Evolutionary conservation across 2,329 filamentous ascomycete species (phyloP), one percentile per base, ranked within the genome.

Genomic region (Lasiodiplodia sp.): DNA sequence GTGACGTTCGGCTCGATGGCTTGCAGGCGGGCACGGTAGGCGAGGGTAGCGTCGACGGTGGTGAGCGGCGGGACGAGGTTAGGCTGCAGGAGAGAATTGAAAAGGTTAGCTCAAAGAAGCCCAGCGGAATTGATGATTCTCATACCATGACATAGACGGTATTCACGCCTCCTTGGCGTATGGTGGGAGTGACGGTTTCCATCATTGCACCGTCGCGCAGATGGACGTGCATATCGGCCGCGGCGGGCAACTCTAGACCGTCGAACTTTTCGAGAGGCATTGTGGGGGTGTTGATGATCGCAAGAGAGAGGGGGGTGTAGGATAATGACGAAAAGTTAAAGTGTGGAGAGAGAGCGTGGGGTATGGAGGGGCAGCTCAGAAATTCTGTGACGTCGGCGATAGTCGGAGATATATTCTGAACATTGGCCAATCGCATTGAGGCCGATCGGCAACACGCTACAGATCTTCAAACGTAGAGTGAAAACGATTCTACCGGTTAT

Each of bases 81-180:
- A 16, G 84, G 84, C 83, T 85, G 60, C 3, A 52, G 11, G 23
- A 21, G 18, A 28, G 40, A 40, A 31, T 18, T 23, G 14, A 18
- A 25, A 10, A 5, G 25, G 67, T 69, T 23, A 69, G 63, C 12
- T 23, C 12, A 23, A 28, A 8, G 3, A 6, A 21, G 23, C 8
- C 3, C 10, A 11, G 23, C 4, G 49, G 4, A 21, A 23, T 25
- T 23, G 6, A 23, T 16, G 34, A 21, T 7, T 10, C 16, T 4
- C 28, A 23, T 77, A 84, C 83, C 83, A 86, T 86, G 38, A 87
- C 84, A 77, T 82, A 86, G 47, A 87, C 84, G 38, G 82, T 84
- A 74, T 86, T 84, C 70, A 84, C 83, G 70, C 84, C 85, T 69
- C 85, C 85, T 70, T 79, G 72, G 62, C 84, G 80, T 72, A 86